A percentile compares a stretch with the other conserved stretches of the same genome.
These are phyloP conservation scores for Gautieria morchelliformis DNA, from an alignment of 768 basidiomycete genomes.

Conservation along the genomic window DNA sequence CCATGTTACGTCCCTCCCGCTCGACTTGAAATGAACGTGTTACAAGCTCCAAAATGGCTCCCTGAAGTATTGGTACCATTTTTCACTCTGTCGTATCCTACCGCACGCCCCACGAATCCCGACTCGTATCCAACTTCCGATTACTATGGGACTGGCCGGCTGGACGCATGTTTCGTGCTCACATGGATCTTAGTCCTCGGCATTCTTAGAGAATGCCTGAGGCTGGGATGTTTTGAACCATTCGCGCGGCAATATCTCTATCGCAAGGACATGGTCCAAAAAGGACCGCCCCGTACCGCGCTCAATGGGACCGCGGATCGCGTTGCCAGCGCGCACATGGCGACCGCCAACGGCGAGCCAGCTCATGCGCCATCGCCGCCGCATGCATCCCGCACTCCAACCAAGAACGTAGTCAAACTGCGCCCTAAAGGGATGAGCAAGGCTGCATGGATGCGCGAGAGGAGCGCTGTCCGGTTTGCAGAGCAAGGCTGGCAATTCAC, in stretches of 20 bases:
- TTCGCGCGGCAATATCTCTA: conserved; percentile 68
- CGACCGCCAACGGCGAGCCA: conserved; percentile 22
- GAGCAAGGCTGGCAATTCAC: conserved; percentile 90
- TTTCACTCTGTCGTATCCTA: conserved; percentile 65
- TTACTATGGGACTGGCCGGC: conserved; percentile 65
- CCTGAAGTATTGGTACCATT: conserved; percentile 54
- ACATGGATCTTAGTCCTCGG: conserved; percentile 84
- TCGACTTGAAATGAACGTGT: conserved; percentile 25
- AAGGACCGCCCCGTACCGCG: conserved; percentile 13
- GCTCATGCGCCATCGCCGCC: conserved; percentile 8
- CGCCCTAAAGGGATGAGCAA: conserved; percentile 20
- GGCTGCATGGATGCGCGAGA: conserved; percentile 52
- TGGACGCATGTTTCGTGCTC: conserved; percentile 72
- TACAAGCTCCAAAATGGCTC: conserved; percentile 32
- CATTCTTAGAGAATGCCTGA: conserved; percentile 67
- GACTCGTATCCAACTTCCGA: conserved; percentile 65
- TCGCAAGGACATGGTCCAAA: conserved; percentile 35
- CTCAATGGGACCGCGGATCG: conserved; percentile 24
- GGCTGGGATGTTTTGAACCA: conserved; percentile 69
- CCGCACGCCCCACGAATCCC: conserved; percentile 39
- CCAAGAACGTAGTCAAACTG: neutral
- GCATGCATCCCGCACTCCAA: neutral
- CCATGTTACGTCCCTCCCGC: neutral
- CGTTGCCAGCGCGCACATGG: conserved; percentile 16
- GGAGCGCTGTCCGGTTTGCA: conserved; percentile 77